These are phyloP conservation scores for Pythium utonaiense DNA, from an alignment of 352 stramenopile species.

Conservation along the genomic window DNA sequence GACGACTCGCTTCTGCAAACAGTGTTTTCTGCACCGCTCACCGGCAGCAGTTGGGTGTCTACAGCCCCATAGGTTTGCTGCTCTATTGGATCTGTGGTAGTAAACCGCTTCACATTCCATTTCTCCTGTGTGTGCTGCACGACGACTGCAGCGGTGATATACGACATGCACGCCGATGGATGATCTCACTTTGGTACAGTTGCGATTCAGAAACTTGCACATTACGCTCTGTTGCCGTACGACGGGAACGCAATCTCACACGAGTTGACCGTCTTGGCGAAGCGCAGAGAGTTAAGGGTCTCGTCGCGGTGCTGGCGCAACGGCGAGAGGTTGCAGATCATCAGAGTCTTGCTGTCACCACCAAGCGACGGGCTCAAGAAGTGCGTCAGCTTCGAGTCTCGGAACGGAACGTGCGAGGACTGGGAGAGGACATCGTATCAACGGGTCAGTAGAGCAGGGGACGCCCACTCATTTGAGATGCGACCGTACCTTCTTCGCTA, in stretches of 20 bases:
- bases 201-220: background rate
- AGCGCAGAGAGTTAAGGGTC: constrained; percentile 83
- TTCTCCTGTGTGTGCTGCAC: too few species aligned
- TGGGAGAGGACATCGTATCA: constrained; percentile 13
- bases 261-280: constrained; percentile 86
- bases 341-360: constrained; percentile 86
- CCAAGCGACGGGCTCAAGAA: constrained; percentile 82
- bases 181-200: background rate
- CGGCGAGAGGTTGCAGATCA: constrained; percentile 90
- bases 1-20: constrained; percentile 44
- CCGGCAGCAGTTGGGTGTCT: constrained; percentile 1
- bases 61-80: background rate
- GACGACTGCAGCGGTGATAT: too few species aligned
- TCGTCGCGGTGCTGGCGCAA: constrained; percentile 72
- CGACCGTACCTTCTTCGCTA: constrained; percentile 74
- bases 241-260: constrained; percentile 79
- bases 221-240: constrained; percentile 44
- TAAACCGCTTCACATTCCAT: too few species aligned
- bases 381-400: constrained; percentile 88
- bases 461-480: too few species aligned
- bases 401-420: constrained; percentile 80
- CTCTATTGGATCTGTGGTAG: too few species aligned
- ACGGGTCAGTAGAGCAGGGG: background rate
- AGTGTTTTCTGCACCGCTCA: constrained; percentile 32
- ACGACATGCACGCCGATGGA: too few species aligned